phyloP scores from a whole-genome alignment of 176 grass and related monocot species.

The Coix lacrymajobi region DNA sequence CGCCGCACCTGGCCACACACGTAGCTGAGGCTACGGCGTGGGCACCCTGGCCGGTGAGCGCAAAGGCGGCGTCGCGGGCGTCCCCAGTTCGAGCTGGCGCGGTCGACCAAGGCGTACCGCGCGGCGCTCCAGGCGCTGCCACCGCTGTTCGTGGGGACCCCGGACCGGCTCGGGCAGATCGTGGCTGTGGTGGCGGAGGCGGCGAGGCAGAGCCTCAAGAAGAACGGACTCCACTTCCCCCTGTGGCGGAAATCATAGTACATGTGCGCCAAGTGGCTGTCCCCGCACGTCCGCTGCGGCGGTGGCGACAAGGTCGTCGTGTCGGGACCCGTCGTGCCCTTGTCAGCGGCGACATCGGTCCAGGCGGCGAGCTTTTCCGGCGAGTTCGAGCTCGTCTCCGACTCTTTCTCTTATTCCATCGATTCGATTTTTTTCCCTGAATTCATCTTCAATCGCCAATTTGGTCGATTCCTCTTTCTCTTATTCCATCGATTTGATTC shows the following conservation, averaged over 20 bases:
- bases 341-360: conserved; percentile 10
- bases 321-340: not conserved
- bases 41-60: too few relatives aligned
- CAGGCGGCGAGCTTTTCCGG: conserved; percentile 43
- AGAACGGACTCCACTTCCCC: conserved; percentile 83
- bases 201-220: conserved; percentile 68
- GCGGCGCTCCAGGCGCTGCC: conserved; percentile 73
- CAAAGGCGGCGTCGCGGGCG: too few relatives aligned
- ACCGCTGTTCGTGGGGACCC: conserved; percentile 62
- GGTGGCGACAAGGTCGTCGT: conserved; percentile 9
- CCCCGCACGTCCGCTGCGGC: conserved; percentile 34
- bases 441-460: too few relatives aligned
- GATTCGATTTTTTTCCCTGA: too few relatives aligned
- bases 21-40: too few relatives aligned
- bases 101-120: conserved; percentile 72
- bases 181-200: conserved; percentile 63
- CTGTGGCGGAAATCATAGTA: conserved; percentile 88
- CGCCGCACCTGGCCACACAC: too few relatives aligned
- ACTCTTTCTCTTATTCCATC: too few relatives aligned
- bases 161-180: conserved; percentile 66
- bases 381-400: conserved; percentile 56
- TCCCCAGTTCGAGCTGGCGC: conserved; percentile 91
- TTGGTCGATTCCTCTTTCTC: too few relatives aligned
- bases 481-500: too few relatives aligned
- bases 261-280: conserved; percentile 92